phyloP scores from a whole-genome alignment of 164 flowering plant genomes.

The Buxus sempervirens region DNA sequence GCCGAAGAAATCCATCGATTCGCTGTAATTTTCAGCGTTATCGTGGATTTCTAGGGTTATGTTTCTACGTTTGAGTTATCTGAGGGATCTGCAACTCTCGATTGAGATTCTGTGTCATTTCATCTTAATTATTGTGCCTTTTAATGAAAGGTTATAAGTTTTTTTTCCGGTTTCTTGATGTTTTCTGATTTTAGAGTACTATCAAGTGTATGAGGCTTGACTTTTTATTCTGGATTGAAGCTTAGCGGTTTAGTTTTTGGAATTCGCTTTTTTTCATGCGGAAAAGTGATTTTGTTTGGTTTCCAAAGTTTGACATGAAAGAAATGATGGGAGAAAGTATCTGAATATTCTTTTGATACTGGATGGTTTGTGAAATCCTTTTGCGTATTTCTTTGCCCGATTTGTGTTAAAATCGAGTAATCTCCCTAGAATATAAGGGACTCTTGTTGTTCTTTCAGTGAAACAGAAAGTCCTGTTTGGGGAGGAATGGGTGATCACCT shows the following conservation, averaged over 20 bases:
- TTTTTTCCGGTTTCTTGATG: too few relatives aligned
- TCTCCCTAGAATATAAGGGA: too few relatives aligned
- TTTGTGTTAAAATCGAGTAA: neutral
- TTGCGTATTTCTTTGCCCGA: neutral
- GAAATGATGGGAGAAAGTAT: neutral
- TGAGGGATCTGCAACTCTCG: neutral
- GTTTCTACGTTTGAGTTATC: neutral
- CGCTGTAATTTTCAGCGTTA: neutral
- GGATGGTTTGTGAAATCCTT: neutral
- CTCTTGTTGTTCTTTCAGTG: neutral
- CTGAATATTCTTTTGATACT: too few relatives aligned
- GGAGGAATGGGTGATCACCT: conserved; percentile 56
- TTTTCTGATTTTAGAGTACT: neutral
- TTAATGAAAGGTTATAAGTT: too few relatives aligned
- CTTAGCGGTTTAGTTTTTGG: neutral
- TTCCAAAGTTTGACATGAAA: neutral
- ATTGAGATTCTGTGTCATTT: neutral
- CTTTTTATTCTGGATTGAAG: neutral
- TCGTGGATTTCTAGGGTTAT: conserved; percentile 12
- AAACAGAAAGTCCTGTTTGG: neutral
- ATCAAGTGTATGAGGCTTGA: neutral
- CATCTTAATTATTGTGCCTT: too few relatives aligned
- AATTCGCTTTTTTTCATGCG: neutral
- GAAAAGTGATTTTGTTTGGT: neutral
- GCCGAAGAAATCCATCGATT: neutral